Conservation (phyloP, 192 early-diverging fungal species). For the Chytriomyces hyalinus region DNA sequence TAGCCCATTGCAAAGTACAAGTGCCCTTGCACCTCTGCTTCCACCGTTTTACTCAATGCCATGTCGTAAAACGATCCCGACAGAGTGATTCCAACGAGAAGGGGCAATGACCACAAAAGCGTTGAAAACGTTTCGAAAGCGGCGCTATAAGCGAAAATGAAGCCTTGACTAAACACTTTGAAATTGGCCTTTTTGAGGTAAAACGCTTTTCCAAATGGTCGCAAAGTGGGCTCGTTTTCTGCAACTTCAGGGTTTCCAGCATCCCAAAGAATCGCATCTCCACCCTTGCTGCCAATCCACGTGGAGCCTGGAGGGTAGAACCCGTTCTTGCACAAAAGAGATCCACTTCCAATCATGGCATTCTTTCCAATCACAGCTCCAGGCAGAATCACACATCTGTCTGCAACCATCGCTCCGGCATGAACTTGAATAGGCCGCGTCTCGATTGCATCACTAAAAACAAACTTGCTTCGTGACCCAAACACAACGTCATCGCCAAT, state of each 20-base stretch:
- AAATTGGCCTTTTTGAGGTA: conserved; percentile 47
- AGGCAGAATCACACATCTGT: conserved; percentile 47
- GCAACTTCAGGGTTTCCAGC: conserved; percentile 18
- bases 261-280: conserved; percentile 45
- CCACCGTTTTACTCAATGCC: background rate
- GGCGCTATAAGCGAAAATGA: conserved; percentile 13
- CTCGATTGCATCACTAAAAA: conserved; percentile 43
- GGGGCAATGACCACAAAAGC: background rate
- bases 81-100: conserved; percentile 2
- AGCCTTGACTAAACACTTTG: conserved; percentile 31
- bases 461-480: conserved; percentile 46
- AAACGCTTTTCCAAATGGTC: conserved; percentile 56
- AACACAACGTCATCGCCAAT: conserved; percentile 58
- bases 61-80: conserved; percentile 2
- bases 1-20: background rate
- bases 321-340: conserved; percentile 39
- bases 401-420: conserved; percentile 51
- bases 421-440: conserved; percentile 40
- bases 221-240: conserved; percentile 20
- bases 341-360: conserved; percentile 50
- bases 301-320: conserved; percentile 34
- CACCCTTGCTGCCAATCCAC: conserved; percentile 48
- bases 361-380: conserved; percentile 46
- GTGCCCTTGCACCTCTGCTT: conserved; percentile 1
- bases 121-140: background rate